Evolutionary conservation across 2,329 filamentous ascomycete genomes (phyloP), one percentile per base, ranked within the genome.

Genomic region (Hypoxylon sp.): DNA sequence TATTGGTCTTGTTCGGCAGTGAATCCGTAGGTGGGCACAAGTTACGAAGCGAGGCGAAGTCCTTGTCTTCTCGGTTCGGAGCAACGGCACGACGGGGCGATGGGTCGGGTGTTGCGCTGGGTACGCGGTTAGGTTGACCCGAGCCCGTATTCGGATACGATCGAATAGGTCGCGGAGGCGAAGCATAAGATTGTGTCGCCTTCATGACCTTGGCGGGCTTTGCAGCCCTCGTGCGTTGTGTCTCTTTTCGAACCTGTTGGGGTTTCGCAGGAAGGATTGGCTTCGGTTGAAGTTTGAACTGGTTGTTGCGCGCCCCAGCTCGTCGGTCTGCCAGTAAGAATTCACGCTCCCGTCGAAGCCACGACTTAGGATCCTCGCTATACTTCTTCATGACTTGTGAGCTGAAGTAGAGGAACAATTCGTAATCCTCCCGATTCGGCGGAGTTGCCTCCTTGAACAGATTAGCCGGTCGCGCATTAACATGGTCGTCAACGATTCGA

Each of bases 61-160:
- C 91, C 76, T 91, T 93, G 76, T 97, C 93, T 77, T 96, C 93
- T 32, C 92, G 86, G 72, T 90, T 94, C 16, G 88, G 87, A 25
- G 88, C 87, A 19, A 87, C 79, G 48, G 81, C 79, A 73, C 88
- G 78, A 46, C 83, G 81, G 70, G 78, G 71, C 69, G 83, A 73
- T 1, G 84, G 82, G 70, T 87, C 84, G 5, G 84, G 84, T 5
- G 83, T 85, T 23, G 79, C 76, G 73, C 82, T 84, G 54, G 80
- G 65, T 4, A 59, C 66, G 9, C 73, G 71, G 37, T 75, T 74
- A 5, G 76, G 68, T 56, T 76, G 75, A 43, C 63, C 74, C 34
- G 73, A 71, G 56, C 74, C 74, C 37, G 73, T 73, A 4, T 56
- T 32, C 2, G 70, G 61, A 48, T 73, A 72, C 3, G 75, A 73